Evolutionary conservation across 768 basidiomycete genomes (phyloP).

Genomic region (Hemileccinum impolitum): DNA sequence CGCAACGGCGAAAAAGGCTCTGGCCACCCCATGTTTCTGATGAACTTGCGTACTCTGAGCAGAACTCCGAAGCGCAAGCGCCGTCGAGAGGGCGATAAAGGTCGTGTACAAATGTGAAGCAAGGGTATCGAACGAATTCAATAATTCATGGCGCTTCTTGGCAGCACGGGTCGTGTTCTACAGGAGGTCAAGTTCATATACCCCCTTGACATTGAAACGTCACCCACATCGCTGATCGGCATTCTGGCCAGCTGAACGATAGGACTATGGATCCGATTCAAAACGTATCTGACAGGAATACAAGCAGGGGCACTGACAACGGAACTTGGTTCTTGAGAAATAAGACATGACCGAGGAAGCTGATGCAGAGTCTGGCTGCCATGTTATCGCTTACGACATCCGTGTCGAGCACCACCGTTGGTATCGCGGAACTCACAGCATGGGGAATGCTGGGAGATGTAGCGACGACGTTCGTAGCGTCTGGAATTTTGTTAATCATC

Average conservation of each 20-base stretch:
- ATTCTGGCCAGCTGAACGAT: slow-evolving; percentile 61
- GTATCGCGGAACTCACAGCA: slow-evolving; percentile 25
- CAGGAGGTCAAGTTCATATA: too few relatives aligned
- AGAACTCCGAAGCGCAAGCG: slow-evolving; percentile 43
- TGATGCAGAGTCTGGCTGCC: slow-evolving; percentile 62
- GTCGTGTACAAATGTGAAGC: slow-evolving; percentile 73
- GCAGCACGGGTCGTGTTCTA: slow-evolving; percentile 47
- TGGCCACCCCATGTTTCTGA: slow-evolving; percentile 14
- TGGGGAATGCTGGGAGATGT: background rate
- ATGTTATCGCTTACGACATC: slow-evolving; percentile 52
- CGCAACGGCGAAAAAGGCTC: slow-evolving; percentile 57
- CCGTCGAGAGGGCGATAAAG: slow-evolving; percentile 67
- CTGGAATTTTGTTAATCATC: background rate
- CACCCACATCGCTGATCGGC: slow-evolving; percentile 43
- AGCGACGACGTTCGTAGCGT: background rate
- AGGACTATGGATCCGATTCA: slow-evolving; percentile 42
- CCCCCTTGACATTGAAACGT: background rate
- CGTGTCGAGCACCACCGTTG: slow-evolving; percentile 44
- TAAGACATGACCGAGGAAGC: slow-evolving; percentile 64
- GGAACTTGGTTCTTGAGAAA: slow-evolving; percentile 80
- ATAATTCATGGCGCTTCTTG: slow-evolving; percentile 59
- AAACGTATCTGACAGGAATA: background rate
- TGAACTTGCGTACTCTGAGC: slow-evolving; percentile 1
- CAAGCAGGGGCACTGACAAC: slow-evolving; percentile 49
- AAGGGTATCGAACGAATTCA: slow-evolving; percentile 67